phyloP scores from a whole-genome alignment of 2,329 filamentous ascomycete species.

The Monilinia polystroma region DNA sequence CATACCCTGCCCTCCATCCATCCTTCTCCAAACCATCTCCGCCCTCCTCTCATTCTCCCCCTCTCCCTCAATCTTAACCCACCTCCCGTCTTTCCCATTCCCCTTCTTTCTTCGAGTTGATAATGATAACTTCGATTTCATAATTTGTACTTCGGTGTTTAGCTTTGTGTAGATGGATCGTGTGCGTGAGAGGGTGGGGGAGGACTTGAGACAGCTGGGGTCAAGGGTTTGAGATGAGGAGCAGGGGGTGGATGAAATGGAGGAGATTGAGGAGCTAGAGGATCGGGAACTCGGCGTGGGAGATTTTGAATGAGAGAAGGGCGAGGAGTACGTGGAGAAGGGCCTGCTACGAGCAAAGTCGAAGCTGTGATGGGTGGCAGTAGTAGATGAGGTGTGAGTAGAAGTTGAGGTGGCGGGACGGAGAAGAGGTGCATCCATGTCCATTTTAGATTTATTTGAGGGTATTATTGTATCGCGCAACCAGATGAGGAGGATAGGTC shows the following conservation, averaged over 20 bases:
- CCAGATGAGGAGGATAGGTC: neutral
- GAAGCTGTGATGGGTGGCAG: neutral
- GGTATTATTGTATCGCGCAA: neutral
- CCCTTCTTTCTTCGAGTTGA: neutral
- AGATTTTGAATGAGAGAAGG: neutral
- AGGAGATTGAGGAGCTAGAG: neutral
- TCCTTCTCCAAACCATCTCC: conserved; percentile 22
- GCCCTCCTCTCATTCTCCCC: conserved; percentile 13
- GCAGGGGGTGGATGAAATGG: neutral
- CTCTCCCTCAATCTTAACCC: conserved; percentile 21
- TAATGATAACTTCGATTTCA: neutral
- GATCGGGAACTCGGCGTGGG: neutral
- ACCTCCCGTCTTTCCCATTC: conserved; percentile 6
- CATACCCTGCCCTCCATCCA: conserved; percentile 19
- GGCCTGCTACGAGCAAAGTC: neutral
- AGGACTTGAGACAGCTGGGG: neutral
- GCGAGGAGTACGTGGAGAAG: neutral
- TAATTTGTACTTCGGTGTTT: conserved; percentile 16
- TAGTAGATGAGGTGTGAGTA: neutral
- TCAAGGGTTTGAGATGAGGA: neutral
- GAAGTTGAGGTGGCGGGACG: conserved; percentile 1
- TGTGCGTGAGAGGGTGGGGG: conserved; percentile 7
- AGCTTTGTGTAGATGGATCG: conserved; percentile 17
- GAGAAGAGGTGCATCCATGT: conserved; percentile 20
- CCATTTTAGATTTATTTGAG: neutral